Evolutionary conservation across 2,329 filamentous ascomycete species (phyloP).

Genomic region (Colletotrichum sidae): DNA sequence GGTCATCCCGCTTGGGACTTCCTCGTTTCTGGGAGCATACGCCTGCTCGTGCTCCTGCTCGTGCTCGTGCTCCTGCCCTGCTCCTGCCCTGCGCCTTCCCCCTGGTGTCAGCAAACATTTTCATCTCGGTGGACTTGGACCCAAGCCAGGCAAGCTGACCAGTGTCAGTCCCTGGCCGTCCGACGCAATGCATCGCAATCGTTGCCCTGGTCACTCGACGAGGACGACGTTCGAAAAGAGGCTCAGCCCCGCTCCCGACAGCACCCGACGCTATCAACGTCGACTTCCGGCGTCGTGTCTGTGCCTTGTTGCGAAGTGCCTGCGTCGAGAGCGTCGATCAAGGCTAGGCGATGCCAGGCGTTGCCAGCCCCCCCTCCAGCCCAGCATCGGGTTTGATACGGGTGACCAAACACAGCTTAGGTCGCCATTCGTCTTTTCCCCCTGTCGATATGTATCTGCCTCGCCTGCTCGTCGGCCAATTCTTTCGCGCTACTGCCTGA

Average conservation of each 20-base stretch:
- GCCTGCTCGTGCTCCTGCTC: too few species aligned
- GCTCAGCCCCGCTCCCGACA: too few species aligned
- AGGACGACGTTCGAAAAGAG: too few species aligned
- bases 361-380: conserved; percentile 3
- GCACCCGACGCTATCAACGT: not conserved
- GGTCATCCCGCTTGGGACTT: conserved; percentile 14
- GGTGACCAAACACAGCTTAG: conserved; percentile 4
- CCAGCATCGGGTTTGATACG: conserved; percentile 10
- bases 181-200: too few species aligned
- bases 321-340: too few species aligned
- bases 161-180: too few species aligned
- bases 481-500: conserved; percentile 28
- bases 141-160: too few species aligned
- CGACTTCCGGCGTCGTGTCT: not conserved
- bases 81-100: not conserved
- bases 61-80: too few species aligned
- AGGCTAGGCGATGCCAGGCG: too few species aligned
- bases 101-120: not conserved
- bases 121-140: too few species aligned
- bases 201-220: too few species aligned
- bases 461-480: conserved; percentile 31
- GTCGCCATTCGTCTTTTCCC: conserved; percentile 3
- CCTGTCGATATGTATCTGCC: not conserved
- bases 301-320: conserved; percentile 1
- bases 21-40: not conserved